Percentiles rank a stretch among this genome's conserved stretches.
phyloP scores from a whole-genome alignment of 1,284 basidiomycete species.

The Rhizopogon parksii region DNA sequence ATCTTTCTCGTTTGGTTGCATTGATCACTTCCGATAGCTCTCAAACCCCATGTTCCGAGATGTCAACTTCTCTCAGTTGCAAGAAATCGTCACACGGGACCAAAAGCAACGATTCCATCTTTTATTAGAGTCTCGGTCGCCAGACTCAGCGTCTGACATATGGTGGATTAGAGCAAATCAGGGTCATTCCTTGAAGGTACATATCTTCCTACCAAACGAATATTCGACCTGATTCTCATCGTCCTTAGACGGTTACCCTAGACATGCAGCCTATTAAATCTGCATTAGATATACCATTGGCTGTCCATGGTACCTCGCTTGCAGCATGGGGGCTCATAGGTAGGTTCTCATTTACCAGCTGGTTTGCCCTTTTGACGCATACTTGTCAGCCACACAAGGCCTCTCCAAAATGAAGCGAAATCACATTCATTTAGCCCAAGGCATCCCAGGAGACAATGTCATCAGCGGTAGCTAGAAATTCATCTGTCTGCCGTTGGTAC shows the following conservation, averaged over 20 bases:
- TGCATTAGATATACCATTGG: constrained; percentile 60
- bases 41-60: constrained; percentile 45
- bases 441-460: constrained; percentile 53
- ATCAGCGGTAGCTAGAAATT: constrained; percentile 56
- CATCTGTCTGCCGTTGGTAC: background rate
- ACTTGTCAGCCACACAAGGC: constrained; percentile 50
- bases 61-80: constrained; percentile 51
- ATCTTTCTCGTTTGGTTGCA: background rate
- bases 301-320: constrained; percentile 72
- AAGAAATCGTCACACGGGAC: constrained; percentile 70
- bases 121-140: constrained; percentile 45
- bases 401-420: constrained; percentile 82
- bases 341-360: constrained; percentile 27
- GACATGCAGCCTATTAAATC: constrained; percentile 60
- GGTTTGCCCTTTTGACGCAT: background rate
- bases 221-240: background rate
- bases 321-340: constrained; percentile 70
- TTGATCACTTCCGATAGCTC: constrained; percentile 33
- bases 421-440: constrained; percentile 84
- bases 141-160: constrained; percentile 29
- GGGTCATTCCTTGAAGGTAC: constrained; percentile 81
- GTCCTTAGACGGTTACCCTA: constrained; percentile 51
- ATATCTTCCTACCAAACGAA: constrained; percentile 11
- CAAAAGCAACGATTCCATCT: constrained; percentile 76
- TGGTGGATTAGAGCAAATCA: constrained; percentile 94